Evolutionary conservation across 495 filamentous ascomycete genomes (phyloP).

Genomic region (Lophiotrema nucula): DNA sequence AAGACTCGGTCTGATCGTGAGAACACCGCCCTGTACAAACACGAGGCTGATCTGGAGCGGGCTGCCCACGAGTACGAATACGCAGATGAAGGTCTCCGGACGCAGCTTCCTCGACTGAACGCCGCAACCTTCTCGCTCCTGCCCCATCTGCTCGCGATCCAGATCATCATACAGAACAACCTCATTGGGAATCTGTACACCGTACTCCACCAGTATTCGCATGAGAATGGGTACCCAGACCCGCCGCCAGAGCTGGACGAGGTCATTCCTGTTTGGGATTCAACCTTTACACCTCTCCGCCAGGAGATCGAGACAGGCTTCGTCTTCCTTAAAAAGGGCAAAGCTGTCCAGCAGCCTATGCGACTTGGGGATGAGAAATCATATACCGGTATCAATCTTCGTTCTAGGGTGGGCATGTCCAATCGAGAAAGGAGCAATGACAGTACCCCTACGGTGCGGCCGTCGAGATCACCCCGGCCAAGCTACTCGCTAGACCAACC

Average conservation of each 20-base stretch:
- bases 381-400: conserved; percentile 39
- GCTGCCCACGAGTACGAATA: conserved; percentile 75
- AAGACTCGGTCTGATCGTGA: conserved; percentile 71
- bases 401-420: conserved; percentile 37
- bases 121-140: conserved; percentile 73
- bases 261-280: conserved; percentile 69
- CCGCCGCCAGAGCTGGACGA: conserved; percentile 71
- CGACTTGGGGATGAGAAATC: conserved; percentile 41
- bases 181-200: conserved; percentile 86
- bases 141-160: conserved; percentile 69
- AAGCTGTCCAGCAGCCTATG: conserved; percentile 67
- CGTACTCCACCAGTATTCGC: conserved; percentile 72
- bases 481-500: conserved; percentile 9
- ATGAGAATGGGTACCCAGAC: conserved; percentile 67
- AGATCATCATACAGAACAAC: conserved; percentile 79
- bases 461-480: conserved; percentile 12
- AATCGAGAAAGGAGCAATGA: conserved; percentile 6
- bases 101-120: conserved; percentile 73
- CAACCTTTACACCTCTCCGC: conserved; percentile 62
- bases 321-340: conserved; percentile 67
- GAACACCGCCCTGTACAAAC: conserved; percentile 69
- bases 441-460: neutral
- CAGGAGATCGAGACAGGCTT: conserved; percentile 70
- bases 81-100: conserved; percentile 78
- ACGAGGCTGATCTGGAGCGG: conserved; percentile 70